These are phyloP conservation scores for Mariannaea elegans DNA, from an alignment of 2,329 filamentous ascomycete species.

Conservation along the genomic window DNA sequence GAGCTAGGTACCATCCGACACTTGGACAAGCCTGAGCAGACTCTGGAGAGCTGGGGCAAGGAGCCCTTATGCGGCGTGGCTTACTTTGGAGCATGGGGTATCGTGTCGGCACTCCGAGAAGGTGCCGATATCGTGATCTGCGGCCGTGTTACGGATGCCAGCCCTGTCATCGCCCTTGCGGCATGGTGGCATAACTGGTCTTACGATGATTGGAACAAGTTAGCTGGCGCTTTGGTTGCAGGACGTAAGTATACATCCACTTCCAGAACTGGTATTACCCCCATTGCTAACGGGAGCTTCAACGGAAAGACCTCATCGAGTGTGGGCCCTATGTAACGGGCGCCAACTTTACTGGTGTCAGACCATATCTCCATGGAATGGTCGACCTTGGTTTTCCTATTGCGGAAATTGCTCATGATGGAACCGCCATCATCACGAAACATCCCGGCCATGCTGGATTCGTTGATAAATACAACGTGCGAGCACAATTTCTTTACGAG, in stretches of 20 bases:
- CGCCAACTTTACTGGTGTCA: conserved; percentile 57
- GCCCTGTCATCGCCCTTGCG: conserved; percentile 60
- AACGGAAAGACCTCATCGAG: conserved; percentile 52
- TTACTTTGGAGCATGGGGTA: conserved; percentile 60
- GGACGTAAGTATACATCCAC: conserved; percentile 41
- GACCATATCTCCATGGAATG: neutral
- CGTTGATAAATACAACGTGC: conserved; percentile 9
- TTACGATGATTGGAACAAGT: conserved; percentile 52
- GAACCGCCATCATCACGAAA: conserved; percentile 13
- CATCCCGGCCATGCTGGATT: conserved; percentile 8
- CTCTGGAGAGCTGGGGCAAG: conserved; percentile 9
- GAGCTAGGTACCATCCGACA: conserved; percentile 24
- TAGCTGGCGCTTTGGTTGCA: conserved; percentile 57
- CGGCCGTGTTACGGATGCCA: conserved; percentile 54
- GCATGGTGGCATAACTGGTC: conserved; percentile 61
- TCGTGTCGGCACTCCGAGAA: conserved; percentile 47
- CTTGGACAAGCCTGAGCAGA: conserved; percentile 17
- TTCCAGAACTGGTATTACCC: no score
- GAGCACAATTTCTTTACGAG: conserved; percentile 18
- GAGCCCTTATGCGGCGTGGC: conserved; percentile 48
- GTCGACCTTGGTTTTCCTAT: conserved; percentile 16
- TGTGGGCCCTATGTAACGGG: conserved; percentile 61
- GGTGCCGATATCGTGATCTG: conserved; percentile 55
- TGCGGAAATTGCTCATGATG: conserved; percentile 13
- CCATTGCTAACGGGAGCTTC: no score